Evolutionary conservation across 73 alveolate species (phyloP).

Genomic region (Paramecium pentaurelia): DNA sequence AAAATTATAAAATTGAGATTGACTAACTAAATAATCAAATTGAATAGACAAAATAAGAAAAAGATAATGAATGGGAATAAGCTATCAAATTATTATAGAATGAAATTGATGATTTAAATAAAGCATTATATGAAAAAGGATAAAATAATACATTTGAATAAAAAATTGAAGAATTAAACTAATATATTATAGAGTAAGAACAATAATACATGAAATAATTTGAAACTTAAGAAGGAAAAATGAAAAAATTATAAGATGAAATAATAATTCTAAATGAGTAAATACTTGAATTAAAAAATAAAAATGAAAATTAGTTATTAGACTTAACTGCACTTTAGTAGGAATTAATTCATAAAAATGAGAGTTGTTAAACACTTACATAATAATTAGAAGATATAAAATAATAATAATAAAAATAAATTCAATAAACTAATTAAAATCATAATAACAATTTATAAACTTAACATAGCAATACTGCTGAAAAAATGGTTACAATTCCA

Average conservation of each 20-base stretch:
- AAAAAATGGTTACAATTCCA: conserved; percentile 31
- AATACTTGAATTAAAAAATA: not conserved
- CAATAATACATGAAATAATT: not conserved
- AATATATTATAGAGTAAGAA: not conserved
- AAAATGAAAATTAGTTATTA: not conserved
- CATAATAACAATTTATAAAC: not conserved
- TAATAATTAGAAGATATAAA: not conserved
- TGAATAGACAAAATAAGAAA: not conserved
- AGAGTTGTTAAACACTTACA: not conserved
- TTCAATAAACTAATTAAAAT: not conserved
- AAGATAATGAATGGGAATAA: not conserved
- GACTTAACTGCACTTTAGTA: not conserved
- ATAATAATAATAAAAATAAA: not conserved
- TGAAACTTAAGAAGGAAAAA: not conserved
- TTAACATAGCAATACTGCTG: not conserved
- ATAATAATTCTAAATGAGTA: not conserved
- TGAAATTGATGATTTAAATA: not conserved
- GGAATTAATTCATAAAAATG: not conserved
- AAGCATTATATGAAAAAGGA: not conserved
- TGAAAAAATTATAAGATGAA: not conserved
- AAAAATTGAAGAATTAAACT: not conserved
- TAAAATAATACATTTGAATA: not conserved
- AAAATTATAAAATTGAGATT: not conserved
- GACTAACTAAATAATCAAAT: not conserved
- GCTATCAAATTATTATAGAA: not conserved